Evolutionary conservation across 2,329 filamentous ascomycete genomes (phyloP).

Genomic region (Neurospora sp.): DNA sequence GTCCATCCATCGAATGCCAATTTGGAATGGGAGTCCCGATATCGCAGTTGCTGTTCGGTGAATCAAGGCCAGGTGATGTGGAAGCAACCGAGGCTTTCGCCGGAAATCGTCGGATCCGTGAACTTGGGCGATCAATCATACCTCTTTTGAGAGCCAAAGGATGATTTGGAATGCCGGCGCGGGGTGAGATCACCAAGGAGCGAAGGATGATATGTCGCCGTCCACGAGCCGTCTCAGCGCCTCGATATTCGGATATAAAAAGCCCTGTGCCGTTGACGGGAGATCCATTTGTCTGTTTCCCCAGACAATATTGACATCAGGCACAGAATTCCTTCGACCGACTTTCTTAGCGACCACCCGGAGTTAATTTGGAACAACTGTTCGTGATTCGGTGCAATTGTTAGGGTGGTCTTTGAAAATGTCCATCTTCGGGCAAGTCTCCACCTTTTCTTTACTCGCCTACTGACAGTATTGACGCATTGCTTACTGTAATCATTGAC

Average conservation of each 20-base stretch:
- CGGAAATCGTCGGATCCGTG: not conserved
- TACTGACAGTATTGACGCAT: slow-evolving; percentile 6
- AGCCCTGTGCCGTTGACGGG: not conserved
- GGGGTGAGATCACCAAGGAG: not conserved
- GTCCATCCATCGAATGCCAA: not conserved
- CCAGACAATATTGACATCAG: not conserved
- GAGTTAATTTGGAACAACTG: not conserved
- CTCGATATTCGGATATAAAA: not conserved
- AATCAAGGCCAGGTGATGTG: not conserved
- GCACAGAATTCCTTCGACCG: not conserved
- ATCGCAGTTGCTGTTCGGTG: not conserved
- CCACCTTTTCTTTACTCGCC: slow-evolving; percentile 1
- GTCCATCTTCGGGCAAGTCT: slow-evolving; percentile 11
- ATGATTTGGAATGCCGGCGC: not conserved
- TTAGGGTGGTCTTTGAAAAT: slow-evolving; percentile 1
- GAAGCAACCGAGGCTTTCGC: not conserved
- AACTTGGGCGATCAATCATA: not conserved
- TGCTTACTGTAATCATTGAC: not conserved
- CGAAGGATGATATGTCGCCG: not conserved
- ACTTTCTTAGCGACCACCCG: not conserved
- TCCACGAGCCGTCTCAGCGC: not conserved
- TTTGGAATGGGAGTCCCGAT: not conserved
- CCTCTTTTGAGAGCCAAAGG: not conserved
- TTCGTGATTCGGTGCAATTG: not conserved
- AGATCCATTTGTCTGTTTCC: not conserved